Base-by-base conservation (phyloP, 805 yeast genomes). In the Yarrowia sp. region DNA sequence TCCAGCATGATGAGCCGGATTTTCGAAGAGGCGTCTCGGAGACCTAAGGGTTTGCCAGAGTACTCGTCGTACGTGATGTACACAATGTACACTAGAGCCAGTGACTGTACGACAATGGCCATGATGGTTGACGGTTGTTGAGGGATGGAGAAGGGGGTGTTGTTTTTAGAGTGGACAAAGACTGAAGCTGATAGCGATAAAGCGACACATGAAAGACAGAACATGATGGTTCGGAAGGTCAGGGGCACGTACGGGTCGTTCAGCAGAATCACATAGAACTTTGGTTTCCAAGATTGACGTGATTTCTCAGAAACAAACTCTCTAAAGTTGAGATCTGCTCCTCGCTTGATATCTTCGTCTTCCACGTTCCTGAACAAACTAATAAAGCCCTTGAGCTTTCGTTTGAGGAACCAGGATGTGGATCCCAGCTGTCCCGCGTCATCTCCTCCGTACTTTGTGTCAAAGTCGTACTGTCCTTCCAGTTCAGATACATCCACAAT, bases 1-100 rank as follows among this genome's bases (percentile, higher is more conserved):
- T 95, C 99, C 69, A 92, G 79, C 79, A 92, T 79, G 67, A 93
- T 81, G 66, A 93, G 81, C 71, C 89, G 82, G 80, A 95, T 83
- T 74, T 95, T 95, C 28, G 89, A 90, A 66, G 84, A 79, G 0
- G 98, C 96, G 67, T 90, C 84, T 69, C 99, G 82, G 50, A 95
- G 79, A 0, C 99, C 99, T 57, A 95, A 75, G 0, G 98, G 99
- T 73, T 90, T 88, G 13, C 97, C 96, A 28, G 87, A 83, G 75
- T 90, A 93, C 75, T 95, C 99, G 75, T 95, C 98, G 71, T 85
- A 86, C 1, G 96, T 86, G 74, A 93, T 90, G 75, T 90, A 92
- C 3, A 86, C 76, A 65, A 92, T 81, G 73, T 95, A 95, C 0
- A 85, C 82, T 31, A 90, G 76, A 2, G 97, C 96, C 67, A 86